Conservation (phyloP, 257 asterid genomes). For the Fraxinus quadrangulata region DNA sequence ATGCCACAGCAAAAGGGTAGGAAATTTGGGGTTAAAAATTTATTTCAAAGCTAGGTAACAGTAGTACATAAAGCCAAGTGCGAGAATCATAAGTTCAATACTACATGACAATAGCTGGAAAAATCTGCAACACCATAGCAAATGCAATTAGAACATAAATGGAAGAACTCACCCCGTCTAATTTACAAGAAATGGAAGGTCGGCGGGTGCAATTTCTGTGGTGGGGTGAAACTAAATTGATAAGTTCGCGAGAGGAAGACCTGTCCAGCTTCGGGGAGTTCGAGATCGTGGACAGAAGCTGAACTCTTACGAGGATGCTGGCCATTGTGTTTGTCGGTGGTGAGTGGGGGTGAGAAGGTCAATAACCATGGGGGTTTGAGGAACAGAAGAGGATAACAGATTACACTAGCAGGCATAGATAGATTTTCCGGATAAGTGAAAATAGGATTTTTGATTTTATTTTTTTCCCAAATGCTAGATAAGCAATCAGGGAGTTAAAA, state of each 20-base stretch:
- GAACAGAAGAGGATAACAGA: too few species aligned
- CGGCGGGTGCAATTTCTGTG: constrained; percentile 19
- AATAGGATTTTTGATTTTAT: too few species aligned
- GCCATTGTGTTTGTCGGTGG: constrained; percentile 22
- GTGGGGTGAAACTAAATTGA: not conserved
- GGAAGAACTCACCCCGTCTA: constrained; percentile 33
- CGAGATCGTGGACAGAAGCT: constrained; percentile 30
- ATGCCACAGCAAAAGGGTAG: not conserved
- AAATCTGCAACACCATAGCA: not conserved
- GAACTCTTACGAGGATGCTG: constrained; percentile 26
- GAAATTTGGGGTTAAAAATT: not conserved
- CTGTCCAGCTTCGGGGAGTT: constrained; percentile 4
- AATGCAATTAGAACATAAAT: not conserved
- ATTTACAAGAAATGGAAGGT: constrained; percentile 35
- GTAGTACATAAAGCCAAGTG: not conserved
- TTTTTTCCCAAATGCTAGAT: too few species aligned
- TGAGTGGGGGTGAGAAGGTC: too few species aligned
- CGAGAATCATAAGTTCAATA: not conserved
- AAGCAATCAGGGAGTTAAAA: too few species aligned
- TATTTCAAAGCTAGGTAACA: too few species aligned
- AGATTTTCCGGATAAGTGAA: too few species aligned
- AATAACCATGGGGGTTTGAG: too few species aligned
- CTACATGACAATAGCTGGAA: not conserved
- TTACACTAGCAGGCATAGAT: too few species aligned
- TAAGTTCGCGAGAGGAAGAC: not conserved